Evolutionary conservation across 768 basidiomycete species (phyloP).

Genomic region (Lyophyllum atratum): DNA sequence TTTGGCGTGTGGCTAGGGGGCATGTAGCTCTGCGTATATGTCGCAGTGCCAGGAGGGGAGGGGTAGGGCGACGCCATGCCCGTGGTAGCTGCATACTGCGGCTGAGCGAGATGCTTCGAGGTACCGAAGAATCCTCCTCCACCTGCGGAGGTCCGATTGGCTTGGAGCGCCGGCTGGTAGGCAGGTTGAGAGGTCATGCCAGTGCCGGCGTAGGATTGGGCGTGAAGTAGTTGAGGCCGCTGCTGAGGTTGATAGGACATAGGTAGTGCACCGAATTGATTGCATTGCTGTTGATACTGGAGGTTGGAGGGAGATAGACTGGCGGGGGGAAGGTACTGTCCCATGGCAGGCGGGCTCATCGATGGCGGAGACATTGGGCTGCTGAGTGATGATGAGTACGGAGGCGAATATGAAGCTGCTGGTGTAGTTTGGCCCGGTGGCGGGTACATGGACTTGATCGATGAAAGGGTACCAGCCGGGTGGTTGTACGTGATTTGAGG

Average conservation of each 20-base stretch:
- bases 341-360: background rate
- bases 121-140: conserved; percentile 7
- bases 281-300: background rate
- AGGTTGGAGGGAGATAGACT: background rate
- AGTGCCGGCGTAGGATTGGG: background rate
- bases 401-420: background rate
- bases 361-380: conserved; percentile 2
- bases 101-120: background rate
- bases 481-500: conserved; percentile 36
- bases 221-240: background rate
- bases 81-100: background rate
- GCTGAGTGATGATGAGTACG: too few relatives aligned
- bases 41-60: background rate
- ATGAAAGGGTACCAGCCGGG: conserved; percentile 22
- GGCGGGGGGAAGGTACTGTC: conserved; percentile 5
- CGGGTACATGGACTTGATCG: conserved; percentile 7
- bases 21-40: background rate
- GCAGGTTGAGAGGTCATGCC: background rate
- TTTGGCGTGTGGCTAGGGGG: conserved; percentile 5
- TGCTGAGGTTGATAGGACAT: background rate
- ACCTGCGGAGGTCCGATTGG: background rate
- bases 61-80: background rate
- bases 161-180: background rate
- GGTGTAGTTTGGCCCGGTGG: conserved; percentile 2
- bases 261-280: background rate